Evolutionary conservation across 2,329 filamentous ascomycete genomes (phyloP).

Genomic region (Verticillium dahliae): DNA sequence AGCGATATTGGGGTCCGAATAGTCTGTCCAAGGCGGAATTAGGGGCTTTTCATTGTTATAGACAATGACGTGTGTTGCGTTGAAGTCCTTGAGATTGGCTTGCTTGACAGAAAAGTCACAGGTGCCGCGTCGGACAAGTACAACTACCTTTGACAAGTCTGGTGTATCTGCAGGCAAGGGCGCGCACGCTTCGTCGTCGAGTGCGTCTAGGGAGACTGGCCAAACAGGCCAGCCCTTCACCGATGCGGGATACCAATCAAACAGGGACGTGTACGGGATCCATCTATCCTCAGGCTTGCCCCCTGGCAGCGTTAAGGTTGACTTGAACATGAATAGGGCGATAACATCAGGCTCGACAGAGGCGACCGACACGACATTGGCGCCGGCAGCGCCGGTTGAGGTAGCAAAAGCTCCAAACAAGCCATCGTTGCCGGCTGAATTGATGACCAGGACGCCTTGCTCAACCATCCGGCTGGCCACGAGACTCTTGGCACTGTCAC

Average conservation of each 20-base stretch:
- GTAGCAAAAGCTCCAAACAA: constrained; percentile 3
- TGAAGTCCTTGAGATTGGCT: constrained; percentile 16
- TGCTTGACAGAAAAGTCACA: constrained; percentile 21
- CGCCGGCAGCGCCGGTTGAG: constrained; percentile 6
- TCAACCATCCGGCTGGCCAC: constrained; percentile 31
- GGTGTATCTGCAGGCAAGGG: constrained; percentile 17
- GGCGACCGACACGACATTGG: constrained; percentile 9
- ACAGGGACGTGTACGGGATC: too few relatives aligned
- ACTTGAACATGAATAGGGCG: too few relatives aligned
- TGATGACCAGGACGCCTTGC: constrained; percentile 10
- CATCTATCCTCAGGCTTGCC: too few relatives aligned
- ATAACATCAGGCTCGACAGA: too few relatives aligned
- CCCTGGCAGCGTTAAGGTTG: too few relatives aligned
- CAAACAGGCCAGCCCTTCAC: constrained; percentile 24
- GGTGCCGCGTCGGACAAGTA: constrained; percentile 24
- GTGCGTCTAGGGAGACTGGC: constrained; percentile 16
- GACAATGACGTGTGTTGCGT: constrained; percentile 20
- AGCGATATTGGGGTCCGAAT: constrained; percentile 12
- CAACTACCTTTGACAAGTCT: constrained; percentile 15
- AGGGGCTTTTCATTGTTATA: constrained; percentile 19
- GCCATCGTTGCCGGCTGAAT: constrained; percentile 15
- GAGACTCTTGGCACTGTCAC: constrained; percentile 41
- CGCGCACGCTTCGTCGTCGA: constrained; percentile 18
- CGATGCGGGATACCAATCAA: too few relatives aligned
- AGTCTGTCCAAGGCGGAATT: constrained; percentile 8